Conservation (phyloP, 2,329 filamentous ascomycete genomes). For the Incumbomyces lentus region DNA sequence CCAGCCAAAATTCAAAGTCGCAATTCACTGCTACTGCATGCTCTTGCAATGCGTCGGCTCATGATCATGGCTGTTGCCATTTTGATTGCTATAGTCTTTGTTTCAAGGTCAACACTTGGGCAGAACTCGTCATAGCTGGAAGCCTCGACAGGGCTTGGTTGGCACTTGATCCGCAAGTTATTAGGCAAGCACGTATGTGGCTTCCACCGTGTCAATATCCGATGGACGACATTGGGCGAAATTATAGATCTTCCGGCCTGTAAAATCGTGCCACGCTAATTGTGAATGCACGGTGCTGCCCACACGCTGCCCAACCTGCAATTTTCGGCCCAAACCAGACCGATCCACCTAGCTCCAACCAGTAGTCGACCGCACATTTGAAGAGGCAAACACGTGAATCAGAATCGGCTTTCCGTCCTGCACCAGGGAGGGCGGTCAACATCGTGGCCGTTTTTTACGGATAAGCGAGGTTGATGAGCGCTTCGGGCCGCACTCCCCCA, state of each 20-base stretch:
- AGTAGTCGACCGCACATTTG: too few relatives aligned
- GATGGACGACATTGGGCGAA: background rate
- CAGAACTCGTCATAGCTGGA: background rate
- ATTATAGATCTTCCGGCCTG: background rate
- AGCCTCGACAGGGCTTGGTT: background rate
- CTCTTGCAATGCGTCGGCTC: too few relatives aligned
- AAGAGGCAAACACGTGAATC: too few relatives aligned
- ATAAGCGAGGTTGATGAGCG: background rate
- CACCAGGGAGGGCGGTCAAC: too few relatives aligned
- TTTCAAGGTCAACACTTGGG: background rate
- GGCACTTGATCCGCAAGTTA: background rate
- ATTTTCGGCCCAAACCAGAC: background rate
- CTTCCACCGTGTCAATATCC: background rate
- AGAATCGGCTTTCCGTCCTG: too few relatives aligned
- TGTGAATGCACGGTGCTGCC: background rate
- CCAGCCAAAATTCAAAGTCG: too few relatives aligned
- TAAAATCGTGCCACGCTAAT: constrained; percentile 4
- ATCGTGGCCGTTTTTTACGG: too few relatives aligned
- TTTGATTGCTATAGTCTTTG: background rate
- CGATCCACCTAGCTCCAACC: too few relatives aligned
- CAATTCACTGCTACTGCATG: too few relatives aligned
- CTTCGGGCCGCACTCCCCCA: background rate
- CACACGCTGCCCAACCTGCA: constrained; percentile 3
- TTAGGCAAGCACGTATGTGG: background rate
- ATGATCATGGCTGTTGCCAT: background rate